phyloP scores from a whole-genome alignment of 148 eudicot genomes.

The Salicornia ramosissima region DNA sequence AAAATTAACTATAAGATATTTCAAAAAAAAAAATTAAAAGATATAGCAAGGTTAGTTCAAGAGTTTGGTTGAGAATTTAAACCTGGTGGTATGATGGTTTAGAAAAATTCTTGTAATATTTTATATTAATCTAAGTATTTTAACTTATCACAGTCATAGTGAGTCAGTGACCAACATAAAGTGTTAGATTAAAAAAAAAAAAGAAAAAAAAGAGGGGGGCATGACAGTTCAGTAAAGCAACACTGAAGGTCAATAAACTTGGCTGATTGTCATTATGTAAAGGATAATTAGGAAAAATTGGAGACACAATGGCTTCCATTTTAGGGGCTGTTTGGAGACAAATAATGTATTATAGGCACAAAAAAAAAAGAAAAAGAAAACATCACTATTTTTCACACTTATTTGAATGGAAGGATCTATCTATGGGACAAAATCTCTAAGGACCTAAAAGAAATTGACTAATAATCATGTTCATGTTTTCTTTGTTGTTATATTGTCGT shows the following conservation, averaged over 20 bases:
- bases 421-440: conserved; percentile 17
- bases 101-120: no score
- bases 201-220: conserved; percentile 17
- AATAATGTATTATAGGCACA: conserved; percentile 14
- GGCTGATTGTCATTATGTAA: conserved; percentile 30
- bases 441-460: conserved; percentile 17
- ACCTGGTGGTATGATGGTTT: no score
- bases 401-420: conserved; percentile 17
- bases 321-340: conserved; percentile 31
- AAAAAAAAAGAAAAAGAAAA: conserved; percentile 21
- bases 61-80: no score
- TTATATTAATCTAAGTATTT: no score
- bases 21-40: no score
- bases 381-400: conserved; percentile 22
- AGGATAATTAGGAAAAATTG: conserved; percentile 25
- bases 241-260: conserved; percentile 26
- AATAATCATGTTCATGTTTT: background rate
- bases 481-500: background rate
- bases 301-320: conserved; percentile 30
- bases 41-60: no score
- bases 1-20: no score
- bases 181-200: conserved; percentile 16
- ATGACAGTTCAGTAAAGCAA: conserved; percentile 26
- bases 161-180: conserved; percentile 27
- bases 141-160: no score